Conservation (phyloP, 192 early-diverging fungal genomes). For the Backusella sp. region DNA sequence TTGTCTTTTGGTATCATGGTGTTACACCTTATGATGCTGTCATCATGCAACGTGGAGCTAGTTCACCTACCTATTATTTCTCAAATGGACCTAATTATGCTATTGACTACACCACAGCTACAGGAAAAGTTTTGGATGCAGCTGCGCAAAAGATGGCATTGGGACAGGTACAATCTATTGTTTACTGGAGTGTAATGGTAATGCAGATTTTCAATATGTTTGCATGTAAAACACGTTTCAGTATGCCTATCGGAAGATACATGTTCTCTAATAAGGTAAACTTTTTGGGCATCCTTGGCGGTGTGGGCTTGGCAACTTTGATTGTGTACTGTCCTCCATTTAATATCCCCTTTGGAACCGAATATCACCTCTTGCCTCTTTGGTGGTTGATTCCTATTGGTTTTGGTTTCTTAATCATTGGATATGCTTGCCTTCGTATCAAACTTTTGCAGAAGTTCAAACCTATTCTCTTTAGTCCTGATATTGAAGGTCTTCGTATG, state of each 20-base stretch:
- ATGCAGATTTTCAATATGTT: constrained; percentile 96
- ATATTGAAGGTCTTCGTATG: constrained; percentile 85
- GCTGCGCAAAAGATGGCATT: constrained; percentile 64
- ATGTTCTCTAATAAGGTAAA: constrained; percentile 78
- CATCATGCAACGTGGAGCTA: constrained; percentile 50
- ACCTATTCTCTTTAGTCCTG: constrained; percentile 67
- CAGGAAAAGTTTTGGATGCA: constrained; percentile 44
- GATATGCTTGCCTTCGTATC: constrained; percentile 70
- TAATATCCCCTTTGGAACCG: constrained; percentile 71
- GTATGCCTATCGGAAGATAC: constrained; percentile 74
- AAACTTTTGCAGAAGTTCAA: constrained; percentile 57
- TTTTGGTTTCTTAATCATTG: constrained; percentile 75
- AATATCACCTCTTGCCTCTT: constrained; percentile 57
- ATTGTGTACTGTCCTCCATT: constrained; percentile 87
- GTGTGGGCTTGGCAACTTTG: constrained; percentile 62
- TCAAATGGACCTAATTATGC: constrained; percentile 47
- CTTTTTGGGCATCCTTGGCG: constrained; percentile 71
- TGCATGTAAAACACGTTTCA: constrained; percentile 72
- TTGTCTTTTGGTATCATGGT: constrained; percentile 65
- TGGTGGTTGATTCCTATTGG: constrained; percentile 87
- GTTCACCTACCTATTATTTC: constrained; percentile 42
- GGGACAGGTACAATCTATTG: constrained; percentile 74
- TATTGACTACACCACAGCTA: constrained; percentile 33
- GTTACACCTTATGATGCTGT: constrained; percentile 63
- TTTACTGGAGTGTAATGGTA: constrained; percentile 79